Percentiles rank a stretch among this genome's conserved stretches.
These are phyloP conservation scores for Fistulina hepatica DNA, from an alignment of 1,284 basidiomycete genomes.

Conservation along the genomic window DNA sequence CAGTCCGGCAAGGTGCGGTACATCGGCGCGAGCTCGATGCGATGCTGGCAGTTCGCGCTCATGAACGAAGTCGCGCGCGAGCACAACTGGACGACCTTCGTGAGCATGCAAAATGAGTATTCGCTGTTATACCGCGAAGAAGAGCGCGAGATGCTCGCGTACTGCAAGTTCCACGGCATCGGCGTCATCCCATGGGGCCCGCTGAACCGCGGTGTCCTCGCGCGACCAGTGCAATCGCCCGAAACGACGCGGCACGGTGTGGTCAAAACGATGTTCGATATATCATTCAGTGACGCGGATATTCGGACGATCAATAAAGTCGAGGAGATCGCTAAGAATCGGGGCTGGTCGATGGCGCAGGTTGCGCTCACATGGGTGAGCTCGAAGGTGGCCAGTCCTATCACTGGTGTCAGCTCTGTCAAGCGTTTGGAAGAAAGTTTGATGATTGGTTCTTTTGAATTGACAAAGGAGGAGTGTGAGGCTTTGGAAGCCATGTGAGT, in stretches of 20 bases:
- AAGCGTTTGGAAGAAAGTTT: neutral
- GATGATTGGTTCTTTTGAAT: neutral
- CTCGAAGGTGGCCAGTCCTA: slow-evolving; percentile 13
- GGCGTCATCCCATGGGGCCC: slow-evolving; percentile 16
- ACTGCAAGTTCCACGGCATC: slow-evolving; percentile 16
- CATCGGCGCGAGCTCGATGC: slow-evolving; percentile 29
- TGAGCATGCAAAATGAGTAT: slow-evolving; percentile 29
- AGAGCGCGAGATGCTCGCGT: slow-evolving; percentile 18
- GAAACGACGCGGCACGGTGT: slow-evolving; percentile 13
- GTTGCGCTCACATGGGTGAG: slow-evolving; percentile 27
- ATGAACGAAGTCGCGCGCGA: slow-evolving; percentile 27
- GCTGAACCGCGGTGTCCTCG: slow-evolving; percentile 25
- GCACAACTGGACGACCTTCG: slow-evolving; percentile 27
- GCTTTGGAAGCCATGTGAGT: neutral
- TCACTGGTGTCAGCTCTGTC: neutral
- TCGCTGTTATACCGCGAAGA: slow-evolving; percentile 31
- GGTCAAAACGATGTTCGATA: slow-evolving; percentile 1
- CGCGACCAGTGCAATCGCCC: slow-evolving; percentile 21
- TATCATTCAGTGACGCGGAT: slow-evolving; percentile 7
- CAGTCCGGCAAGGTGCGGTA: slow-evolving; percentile 30
- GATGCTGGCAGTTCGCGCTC: slow-evolving; percentile 24
- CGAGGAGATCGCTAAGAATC: slow-evolving; percentile 27
- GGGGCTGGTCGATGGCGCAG: slow-evolving; percentile 28
- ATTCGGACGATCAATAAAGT: slow-evolving; percentile 21
- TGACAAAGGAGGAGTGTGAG: neutral